These are phyloP conservation scores for Colletotrichum scovillei DNA, from an alignment of 2,329 filamentous ascomycete species.

Conservation along the genomic window DNA sequence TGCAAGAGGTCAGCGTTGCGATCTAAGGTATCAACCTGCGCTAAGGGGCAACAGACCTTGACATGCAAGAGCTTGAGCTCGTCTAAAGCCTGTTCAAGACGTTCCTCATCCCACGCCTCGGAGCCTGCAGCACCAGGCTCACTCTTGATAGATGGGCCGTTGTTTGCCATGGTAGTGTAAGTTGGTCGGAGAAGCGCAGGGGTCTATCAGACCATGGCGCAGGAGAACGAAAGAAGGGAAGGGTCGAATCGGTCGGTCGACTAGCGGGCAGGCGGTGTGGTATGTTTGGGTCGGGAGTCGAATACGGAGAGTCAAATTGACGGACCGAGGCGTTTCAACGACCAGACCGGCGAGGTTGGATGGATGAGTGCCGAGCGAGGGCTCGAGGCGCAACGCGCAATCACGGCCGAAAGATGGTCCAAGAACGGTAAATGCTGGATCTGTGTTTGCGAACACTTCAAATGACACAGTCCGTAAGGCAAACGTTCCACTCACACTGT, in stretches of 20 bases:
- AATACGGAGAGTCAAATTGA: not conserved
- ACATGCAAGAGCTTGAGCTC: slow-evolving; percentile 66
- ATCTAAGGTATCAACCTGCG: not conserved
- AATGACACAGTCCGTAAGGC: not conserved
- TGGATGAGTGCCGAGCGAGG: not conserved
- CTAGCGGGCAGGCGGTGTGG: not conserved
- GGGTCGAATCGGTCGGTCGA: not conserved
- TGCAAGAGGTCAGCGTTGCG: slow-evolving; percentile 21
- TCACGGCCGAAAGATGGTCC: not conserved
- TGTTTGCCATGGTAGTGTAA: slow-evolving; percentile 29
- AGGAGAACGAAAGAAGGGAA: not conserved
- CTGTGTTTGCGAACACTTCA: slow-evolving; percentile 24
- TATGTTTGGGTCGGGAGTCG: not conserved
- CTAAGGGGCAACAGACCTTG: slow-evolving; percentile 52
- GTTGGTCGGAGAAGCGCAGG: not conserved
- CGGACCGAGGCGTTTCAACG: slow-evolving; percentile 4
- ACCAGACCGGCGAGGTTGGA: not conserved
- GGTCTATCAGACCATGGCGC: slow-evolving; percentile 4
- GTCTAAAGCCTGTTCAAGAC: slow-evolving; percentile 60
- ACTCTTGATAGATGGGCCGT: slow-evolving; percentile 16
- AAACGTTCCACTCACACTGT: slow-evolving; percentile 19
- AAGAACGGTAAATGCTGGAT: not conserved
- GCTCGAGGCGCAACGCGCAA: slow-evolving; percentile 3
- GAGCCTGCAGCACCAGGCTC: slow-evolving; percentile 36
- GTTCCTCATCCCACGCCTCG: slow-evolving; percentile 59